These are phyloP conservation scores for Microglena sp. DNA, from an alignment of 139 green algal genomes.

Conservation along the genomic window DNA sequence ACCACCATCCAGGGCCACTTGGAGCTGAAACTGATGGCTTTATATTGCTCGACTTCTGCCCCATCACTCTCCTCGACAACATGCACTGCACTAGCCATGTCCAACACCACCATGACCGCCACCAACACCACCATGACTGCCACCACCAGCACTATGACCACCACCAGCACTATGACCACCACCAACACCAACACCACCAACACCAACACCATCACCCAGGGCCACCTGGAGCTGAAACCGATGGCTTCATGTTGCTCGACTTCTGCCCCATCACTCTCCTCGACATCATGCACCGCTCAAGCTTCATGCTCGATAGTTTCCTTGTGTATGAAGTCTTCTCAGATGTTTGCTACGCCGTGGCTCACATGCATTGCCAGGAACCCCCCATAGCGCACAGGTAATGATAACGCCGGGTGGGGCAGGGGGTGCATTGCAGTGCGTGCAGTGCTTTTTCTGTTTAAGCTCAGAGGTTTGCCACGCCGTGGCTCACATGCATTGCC, in stretches of 20 bases:
- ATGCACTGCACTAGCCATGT: too few relatives aligned
- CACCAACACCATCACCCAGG: too few relatives aligned
- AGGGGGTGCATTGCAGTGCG: too few relatives aligned
- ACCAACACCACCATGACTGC: too few relatives aligned
- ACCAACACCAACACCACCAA: too few relatives aligned
- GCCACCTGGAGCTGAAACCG: constrained; percentile 35
- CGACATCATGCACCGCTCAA: constrained; percentile 28
- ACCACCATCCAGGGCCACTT: constrained; percentile 3
- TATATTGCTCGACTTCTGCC: constrained; percentile 72
- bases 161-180: too few relatives aligned
- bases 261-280: constrained; percentile 60
- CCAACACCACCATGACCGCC: too few relatives aligned
- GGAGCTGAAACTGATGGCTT: constrained; percentile 57
- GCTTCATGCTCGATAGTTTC: constrained; percentile 32
- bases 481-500: constrained; percentile 67
- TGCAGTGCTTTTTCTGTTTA: too few relatives aligned
- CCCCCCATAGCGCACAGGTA: constrained; percentile 72
- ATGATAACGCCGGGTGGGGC: too few relatives aligned
- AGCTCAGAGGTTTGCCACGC: constrained; percentile 44
- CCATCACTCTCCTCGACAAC: constrained; percentile 47
- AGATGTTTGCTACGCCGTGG: constrained; percentile 51
- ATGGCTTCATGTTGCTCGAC: constrained; percentile 73
- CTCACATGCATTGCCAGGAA: constrained; percentile 62
- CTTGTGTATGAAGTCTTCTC: constrained; percentile 26
- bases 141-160: too few relatives aligned